phyloP scores from a whole-genome alignment of 2,329 filamentous ascomycete genomes.

The Penicillium sp. region DNA sequence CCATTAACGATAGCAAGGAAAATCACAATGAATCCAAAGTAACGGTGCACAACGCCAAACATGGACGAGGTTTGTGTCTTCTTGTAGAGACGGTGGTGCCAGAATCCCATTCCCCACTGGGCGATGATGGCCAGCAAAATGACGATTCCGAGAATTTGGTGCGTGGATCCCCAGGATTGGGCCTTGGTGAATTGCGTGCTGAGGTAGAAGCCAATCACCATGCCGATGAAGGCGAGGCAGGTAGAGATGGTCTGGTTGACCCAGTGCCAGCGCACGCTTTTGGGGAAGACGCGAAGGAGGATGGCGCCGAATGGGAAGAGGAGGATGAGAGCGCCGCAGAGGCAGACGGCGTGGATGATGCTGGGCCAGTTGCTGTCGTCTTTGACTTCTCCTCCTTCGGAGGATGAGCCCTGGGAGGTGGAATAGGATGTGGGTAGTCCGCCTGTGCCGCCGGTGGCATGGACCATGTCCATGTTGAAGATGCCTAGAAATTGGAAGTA shows the following conservation, averaged over 20 bases:
- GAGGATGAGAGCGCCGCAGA: conserved; percentile 20
- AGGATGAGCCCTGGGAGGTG: conserved; percentile 10
- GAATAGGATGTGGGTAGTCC: conserved; percentile 15
- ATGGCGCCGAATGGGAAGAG: conserved; percentile 21
- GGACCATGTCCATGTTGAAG: conserved; percentile 22
- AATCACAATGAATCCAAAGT: conserved; percentile 29
- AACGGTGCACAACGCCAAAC: conserved; percentile 28
- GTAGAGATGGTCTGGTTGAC: conserved; percentile 41
- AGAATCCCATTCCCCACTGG: conserved; percentile 43
- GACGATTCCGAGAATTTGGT: conserved; percentile 52
- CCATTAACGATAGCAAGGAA: conserved; percentile 25
- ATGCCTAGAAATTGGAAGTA: not conserved
- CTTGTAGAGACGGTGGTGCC: conserved; percentile 41
- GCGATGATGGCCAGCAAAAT: conserved; percentile 35
- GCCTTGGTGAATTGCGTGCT: conserved; percentile 39
- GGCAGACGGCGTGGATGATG: conserved; percentile 19
- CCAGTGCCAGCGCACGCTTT: conserved; percentile 38
- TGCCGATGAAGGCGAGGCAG: conserved; percentile 40
- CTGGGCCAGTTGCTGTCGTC: conserved; percentile 22
- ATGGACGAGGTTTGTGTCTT: conserved; percentile 10
- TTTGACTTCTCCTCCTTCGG: conserved; percentile 1
- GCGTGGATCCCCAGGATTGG: conserved; percentile 45
- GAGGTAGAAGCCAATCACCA: conserved; percentile 46
- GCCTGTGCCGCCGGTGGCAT: conserved; percentile 21
- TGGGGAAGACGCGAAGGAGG: conserved; percentile 21